Evolutionary conservation across 1,284 basidiomycete species (phyloP).

Genomic region (Porphyrellus sp.): DNA sequence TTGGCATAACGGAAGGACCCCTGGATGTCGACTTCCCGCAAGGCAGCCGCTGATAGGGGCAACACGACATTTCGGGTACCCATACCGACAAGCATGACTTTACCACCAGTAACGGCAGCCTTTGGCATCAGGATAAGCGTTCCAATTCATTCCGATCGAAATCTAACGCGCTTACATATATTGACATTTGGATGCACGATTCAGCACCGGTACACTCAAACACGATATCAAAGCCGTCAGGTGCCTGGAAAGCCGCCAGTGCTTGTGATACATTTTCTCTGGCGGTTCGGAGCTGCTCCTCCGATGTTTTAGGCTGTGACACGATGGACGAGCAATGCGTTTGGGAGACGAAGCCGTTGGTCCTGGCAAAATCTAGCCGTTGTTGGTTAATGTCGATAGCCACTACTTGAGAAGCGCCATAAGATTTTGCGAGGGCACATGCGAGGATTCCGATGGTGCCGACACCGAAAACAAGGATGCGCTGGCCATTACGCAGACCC

Average conservation of each 20-base stretch:
- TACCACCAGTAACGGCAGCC: slow-evolving; percentile 81
- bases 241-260: slow-evolving; percentile 56
- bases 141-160: slow-evolving; percentile 10
- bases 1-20: slow-evolving; percentile 90
- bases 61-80: slow-evolving; percentile 80
- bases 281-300: slow-evolving; percentile 66
- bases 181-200: slow-evolving; percentile 82
- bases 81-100: slow-evolving; percentile 94
- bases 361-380: slow-evolving; percentile 74
- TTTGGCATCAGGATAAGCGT: slow-evolving; percentile 15
- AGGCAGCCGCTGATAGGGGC: slow-evolving; percentile 79
- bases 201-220: slow-evolving; percentile 96
- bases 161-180: slow-evolving; percentile 58
- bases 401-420: slow-evolving; percentile 68
- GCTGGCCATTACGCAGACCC: slow-evolving; percentile 54
- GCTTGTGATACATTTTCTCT: slow-evolving; percentile 56
- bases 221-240: slow-evolving; percentile 86
- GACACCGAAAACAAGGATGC: slow-evolving; percentile 86
- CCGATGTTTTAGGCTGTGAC: slow-evolving; percentile 48
- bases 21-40: slow-evolving; percentile 90
- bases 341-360: slow-evolving; percentile 73
- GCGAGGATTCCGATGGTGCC: slow-evolving; percentile 92
- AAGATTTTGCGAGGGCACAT: slow-evolving; percentile 71
- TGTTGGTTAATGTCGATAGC: slow-evolving; percentile 84
- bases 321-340: slow-evolving; percentile 62